These are phyloP conservation scores for Atkinsonella texensis DNA, from an alignment of 2,329 filamentous ascomycete genomes.

Conservation along the genomic window DNA sequence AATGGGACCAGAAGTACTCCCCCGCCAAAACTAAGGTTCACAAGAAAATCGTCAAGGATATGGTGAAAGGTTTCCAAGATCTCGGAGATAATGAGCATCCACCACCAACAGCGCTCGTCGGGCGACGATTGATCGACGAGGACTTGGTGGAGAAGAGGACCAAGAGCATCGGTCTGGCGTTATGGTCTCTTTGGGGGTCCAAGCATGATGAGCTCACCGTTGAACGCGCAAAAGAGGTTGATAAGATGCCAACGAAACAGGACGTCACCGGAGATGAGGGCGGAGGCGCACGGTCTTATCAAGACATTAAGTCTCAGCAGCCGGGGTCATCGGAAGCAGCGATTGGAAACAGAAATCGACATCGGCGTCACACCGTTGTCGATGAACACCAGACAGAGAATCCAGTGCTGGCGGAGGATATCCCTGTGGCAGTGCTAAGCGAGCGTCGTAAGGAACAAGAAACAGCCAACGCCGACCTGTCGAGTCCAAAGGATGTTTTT, in stretches of 20 bases:
- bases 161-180: conserved; percentile 62
- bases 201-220: conserved; percentile 76
- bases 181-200: conserved; percentile 83
- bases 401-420: conserved; percentile 23
- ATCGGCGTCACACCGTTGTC: conserved; percentile 33
- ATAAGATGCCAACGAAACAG: conserved; percentile 20
- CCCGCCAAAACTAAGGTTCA: conserved; percentile 60
- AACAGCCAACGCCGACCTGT: conserved; percentile 27
- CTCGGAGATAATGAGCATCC: conserved; percentile 64
- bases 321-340: conserved; percentile 13
- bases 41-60: conserved; percentile 60
- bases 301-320: conserved; percentile 28
- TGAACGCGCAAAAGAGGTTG: conserved; percentile 41
- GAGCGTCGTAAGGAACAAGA: conserved; percentile 28
- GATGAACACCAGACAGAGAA: conserved; percentile 38
- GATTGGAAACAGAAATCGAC: conserved; percentile 24
- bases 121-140: conserved; percentile 42
- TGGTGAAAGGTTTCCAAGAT: conserved; percentile 57
- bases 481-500: conserved; percentile 30
- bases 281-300: conserved; percentile 28
- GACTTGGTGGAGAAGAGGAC: conserved; percentile 36
- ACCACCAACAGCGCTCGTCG: conserved; percentile 73
- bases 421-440: conserved; percentile 30
- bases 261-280: conserved; percentile 28
- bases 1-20: conserved; percentile 64